phyloP scores from a whole-genome alignment of 2,329 filamentous ascomycete species.

The Rutstroemia sp. region DNA sequence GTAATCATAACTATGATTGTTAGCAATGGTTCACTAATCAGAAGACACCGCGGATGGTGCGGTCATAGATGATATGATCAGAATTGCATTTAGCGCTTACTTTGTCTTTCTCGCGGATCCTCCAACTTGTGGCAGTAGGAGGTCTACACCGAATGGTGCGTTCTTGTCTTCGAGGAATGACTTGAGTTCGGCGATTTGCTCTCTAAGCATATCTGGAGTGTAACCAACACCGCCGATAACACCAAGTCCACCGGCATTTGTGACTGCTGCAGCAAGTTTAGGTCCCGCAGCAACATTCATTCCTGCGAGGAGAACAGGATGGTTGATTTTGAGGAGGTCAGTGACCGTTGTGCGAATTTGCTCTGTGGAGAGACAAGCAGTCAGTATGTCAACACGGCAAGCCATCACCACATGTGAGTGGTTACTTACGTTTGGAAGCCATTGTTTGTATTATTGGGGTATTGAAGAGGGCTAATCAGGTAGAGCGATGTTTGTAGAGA shows the following conservation, averaged over 20 bases:
- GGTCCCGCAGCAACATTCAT: conserved; percentile 99
- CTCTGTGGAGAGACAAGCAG: conserved; percentile 44
- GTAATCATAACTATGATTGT: conserved; percentile 79
- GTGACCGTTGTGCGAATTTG: conserved; percentile 86
- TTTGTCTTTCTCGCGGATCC: conserved; percentile 94
- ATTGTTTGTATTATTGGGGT: conserved; percentile 38
- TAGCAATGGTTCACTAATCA: conserved; percentile 17
- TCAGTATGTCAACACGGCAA: background rate
- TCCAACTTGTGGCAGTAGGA: conserved; percentile 89
- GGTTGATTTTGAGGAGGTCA: conserved; percentile 96
- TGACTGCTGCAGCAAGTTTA: conserved; percentile 91
- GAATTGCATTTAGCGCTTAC: conserved; percentile 35
- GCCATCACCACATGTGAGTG: conserved; percentile 20
- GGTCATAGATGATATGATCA: background rate
- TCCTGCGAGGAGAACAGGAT: conserved; percentile 89
- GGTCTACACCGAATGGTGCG: conserved; percentile 89
- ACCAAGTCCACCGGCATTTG: conserved; percentile 92
- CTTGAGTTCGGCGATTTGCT: conserved; percentile 95
- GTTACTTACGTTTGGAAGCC: conserved; percentile 69
- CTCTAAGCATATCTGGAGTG: conserved; percentile 92
- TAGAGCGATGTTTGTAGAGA: background rate
- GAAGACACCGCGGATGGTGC: background rate
- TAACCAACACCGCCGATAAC: conserved; percentile 95
- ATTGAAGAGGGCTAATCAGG: background rate
- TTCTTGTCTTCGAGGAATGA: conserved; percentile 81